Evolutionary conservation across 768 basidiomycete species (phyloP), one percentile per base, ranked within the genome.

Genomic region (Phylloporus sp.): DNA sequence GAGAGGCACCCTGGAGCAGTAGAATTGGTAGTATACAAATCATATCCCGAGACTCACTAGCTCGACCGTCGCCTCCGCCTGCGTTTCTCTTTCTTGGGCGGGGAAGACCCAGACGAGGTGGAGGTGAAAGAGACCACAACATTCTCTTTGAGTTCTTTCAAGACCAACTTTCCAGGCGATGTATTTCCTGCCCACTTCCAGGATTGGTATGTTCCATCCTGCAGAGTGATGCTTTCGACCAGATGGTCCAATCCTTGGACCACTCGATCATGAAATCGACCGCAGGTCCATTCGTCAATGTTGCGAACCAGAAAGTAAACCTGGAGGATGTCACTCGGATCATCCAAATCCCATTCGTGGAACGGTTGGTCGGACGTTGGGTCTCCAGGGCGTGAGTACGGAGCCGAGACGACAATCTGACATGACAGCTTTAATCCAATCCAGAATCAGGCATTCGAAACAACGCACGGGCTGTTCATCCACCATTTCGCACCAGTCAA

Each of bases 241-340:
- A 79, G 59, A 26, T 63, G 56, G 4, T 70, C 52, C 45, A 80
- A 61, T 10, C 79, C 81, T 5, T 58, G 46, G 10, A 69, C 60
- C 34, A 79, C 66, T 35, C 70, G 70, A 11, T 71, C 56, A 16
- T 68, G 61, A 59, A 82, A 82, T 13, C 64, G 63, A 29, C 65
- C 62, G 22, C 68, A 67, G 2, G 80, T 82, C 80, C 78, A 83
- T 47, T 61, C 55, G 50, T 82, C 81, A 44, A 82, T 75, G 50
- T 81, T 80, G 45, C 73, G 72, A 44, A 81, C 69, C 15, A 81
- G 63, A 48, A 81, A 72, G 65, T 75, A 80, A 10, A 82, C 72
- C 54, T 75, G 57, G 2, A 78, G 64, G 41, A 80, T 80, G 50
- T 79, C 73, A 29, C 64, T 62, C 0, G 79, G 73, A 7, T 60